Base-by-base conservation (phyloP, 257 asterid species). In the Nicotiana noctiflora region DNA sequence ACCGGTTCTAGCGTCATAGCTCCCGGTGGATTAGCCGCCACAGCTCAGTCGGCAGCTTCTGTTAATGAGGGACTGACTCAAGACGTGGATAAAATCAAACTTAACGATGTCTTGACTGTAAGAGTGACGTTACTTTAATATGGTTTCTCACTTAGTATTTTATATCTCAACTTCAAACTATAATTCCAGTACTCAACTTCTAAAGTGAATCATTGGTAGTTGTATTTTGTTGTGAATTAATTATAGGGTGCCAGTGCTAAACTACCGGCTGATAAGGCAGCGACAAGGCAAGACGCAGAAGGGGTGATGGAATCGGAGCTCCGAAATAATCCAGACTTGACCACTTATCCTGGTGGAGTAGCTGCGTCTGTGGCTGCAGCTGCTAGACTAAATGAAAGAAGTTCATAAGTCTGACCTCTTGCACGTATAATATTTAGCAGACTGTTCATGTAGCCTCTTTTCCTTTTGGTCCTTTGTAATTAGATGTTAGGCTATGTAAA, bases 11-110 rank as follows among this genome's bases (percentile, higher is more conserved):
- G 59, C 23, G 2, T 75, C 13, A 59, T 90, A 4, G 11, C 84
- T 19, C 93, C 92, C 0, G 96, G 92, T 0, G 96, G 98, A 2
- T 74, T 90, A 10, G 88, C 98, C 1, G 93, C 97, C 25, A 87
- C 86, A 2, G 96, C 97, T 17, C 97, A 87, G 65, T 88, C 98
- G 1, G 93, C 97, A 0, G 98, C 95, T 0, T 92, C 96, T 0
- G 85, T 75, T 81, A 93, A 93, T 66, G 89, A 86, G 1, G 85
- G 86, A 0, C 31, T 89, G 31, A 40, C 83, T 8, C 86, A 86
- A 15, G 89, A 88, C 25, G 83, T 82, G 4, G 92, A 89, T 6
- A 93, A 90, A 83, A 85, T 92, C 82, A 92, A 89, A 88, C 90
- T 92, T 4, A 70, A 63, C 6, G 85, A 85, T 68, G 70, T 93